Conservation (phyloP, 371 early-diverging fungal species). For the Cladochytrium tenue region DNA sequence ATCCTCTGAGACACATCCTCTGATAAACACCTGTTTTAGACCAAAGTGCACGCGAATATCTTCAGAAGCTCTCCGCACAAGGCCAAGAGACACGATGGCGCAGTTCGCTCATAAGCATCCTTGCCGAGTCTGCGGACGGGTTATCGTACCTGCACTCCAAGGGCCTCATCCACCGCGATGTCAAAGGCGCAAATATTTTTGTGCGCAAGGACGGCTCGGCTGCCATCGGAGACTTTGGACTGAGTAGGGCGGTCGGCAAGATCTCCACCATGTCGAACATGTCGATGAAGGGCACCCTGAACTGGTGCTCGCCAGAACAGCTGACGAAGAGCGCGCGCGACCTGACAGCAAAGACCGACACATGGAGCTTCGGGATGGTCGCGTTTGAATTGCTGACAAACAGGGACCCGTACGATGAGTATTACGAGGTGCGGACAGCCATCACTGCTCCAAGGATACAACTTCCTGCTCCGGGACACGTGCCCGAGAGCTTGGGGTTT, state of each 20-base stretch:
- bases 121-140: slow-evolving; percentile 68
- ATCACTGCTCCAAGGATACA: not conserved
- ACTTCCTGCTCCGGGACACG: not conserved
- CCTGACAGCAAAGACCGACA: not conserved
- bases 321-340: not conserved
- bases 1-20: not conserved
- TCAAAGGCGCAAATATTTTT: slow-evolving; percentile 92
- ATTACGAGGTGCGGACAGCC: not conserved
- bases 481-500: not conserved
- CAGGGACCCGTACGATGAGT: not conserved
- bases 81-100: not conserved
- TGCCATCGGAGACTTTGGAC: slow-evolving; percentile 90
- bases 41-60: not conserved
- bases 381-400: not conserved
- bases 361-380: not conserved
- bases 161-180: slow-evolving; percentile 92
- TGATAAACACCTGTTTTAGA: not conserved
- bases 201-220: slow-evolving; percentile 81
- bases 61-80: not conserved
- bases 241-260: not conserved
- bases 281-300: not conserved
- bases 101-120: not conserved
- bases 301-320: slow-evolving; percentile 3
- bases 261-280: not conserved
- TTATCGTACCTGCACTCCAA: slow-evolving; percentile 85